Evolutionary conservation across 306 rosid species (phyloP), one percentile per base, ranked within the genome.

Genomic region (Rosa lucieae): DNA sequence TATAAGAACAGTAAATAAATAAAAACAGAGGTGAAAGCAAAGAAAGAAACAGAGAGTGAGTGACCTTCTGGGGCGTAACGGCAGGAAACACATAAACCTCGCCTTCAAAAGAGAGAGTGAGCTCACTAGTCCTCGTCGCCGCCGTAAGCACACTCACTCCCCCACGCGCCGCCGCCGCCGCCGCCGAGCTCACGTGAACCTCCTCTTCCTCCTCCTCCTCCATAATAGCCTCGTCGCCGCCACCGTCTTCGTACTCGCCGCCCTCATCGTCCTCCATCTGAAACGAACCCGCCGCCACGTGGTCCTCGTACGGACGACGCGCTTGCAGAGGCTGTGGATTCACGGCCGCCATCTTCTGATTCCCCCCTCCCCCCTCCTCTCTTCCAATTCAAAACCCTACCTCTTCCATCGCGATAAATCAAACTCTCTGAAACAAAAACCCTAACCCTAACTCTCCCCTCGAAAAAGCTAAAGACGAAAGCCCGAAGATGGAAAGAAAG

Each of bases 81-180:
- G 92, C 89, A 8, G 97, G 97, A 77, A 95, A 95, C 59, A 95
- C 99, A 56, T 89, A 95, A 83, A 95, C 99, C 88, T 95, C 95
- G 20, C 99, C 99, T 76, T 95, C 97, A 17, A 92, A 95, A 76
- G 99, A 95, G 70, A 95, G 99, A 74, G 99, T 91, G 81, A 95
- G 97, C 80, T 92, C 99, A 79, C 99, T 89, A 20, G 95, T 83
- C 84, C 97, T 93, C 13, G 87, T 77, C 74, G 89, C 87, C 88
- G 79, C 77, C 47, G 81, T 86, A 3, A 20, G 14, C 10, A 39
- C 78, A n/a, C 68, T 46, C 18, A 63, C 67, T 55, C 62, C 59
- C 13, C 85, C 92, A 46, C 76, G 88, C 46, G 72, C 83, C 15
- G 84, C 32, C 29, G 29, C 29, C 29, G 29, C 90, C 83, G 77